phyloP scores from a whole-genome alignment of 768 basidiomycete genomes.

The Bullera alba region DNA sequence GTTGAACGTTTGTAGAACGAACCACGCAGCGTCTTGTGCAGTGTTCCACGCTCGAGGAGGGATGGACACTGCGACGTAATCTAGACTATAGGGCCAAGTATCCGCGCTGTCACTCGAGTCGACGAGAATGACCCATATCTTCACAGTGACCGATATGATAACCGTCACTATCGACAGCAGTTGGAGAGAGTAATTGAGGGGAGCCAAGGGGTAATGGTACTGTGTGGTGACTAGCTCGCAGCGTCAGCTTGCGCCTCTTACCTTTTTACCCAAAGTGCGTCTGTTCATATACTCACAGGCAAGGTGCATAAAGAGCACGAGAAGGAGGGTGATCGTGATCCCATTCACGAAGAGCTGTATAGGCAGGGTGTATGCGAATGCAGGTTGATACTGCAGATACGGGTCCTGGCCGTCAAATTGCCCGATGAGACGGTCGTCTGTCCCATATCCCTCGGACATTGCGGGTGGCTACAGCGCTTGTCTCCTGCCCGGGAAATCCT shows the following conservation, averaged over 20 bases:
- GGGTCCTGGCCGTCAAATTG: slow-evolving; percentile 63
- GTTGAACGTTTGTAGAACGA: slow-evolving; percentile 76
- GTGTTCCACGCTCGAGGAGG: slow-evolving; percentile 64
- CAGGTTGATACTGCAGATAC: slow-evolving; percentile 67
- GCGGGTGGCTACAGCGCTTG: not conserved
- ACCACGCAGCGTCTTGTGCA: slow-evolving; percentile 67
- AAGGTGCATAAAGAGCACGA: slow-evolving; percentile 82
- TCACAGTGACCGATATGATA: slow-evolving; percentile 68
- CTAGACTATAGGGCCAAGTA: slow-evolving; percentile 91
- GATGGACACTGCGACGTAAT: slow-evolving; percentile 75
- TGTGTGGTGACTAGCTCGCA: slow-evolving; percentile 63
- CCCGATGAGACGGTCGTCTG: not conserved
- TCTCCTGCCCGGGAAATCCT: not conserved
- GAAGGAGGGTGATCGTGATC: slow-evolving; percentile 72
- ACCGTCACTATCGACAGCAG: slow-evolving; percentile 73
- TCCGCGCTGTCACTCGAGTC: slow-evolving; percentile 58
- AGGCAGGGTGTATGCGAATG: slow-evolving; percentile 79
- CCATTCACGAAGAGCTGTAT: slow-evolving; percentile 82
- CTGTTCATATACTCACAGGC: slow-evolving; percentile 49
- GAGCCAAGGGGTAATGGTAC: slow-evolving; percentile 91
- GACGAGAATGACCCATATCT: slow-evolving; percentile 65
- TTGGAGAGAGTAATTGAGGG: slow-evolving; percentile 85
- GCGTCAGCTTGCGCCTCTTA: slow-evolving; percentile 2
- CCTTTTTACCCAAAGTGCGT: not conserved
- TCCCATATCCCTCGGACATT: not conserved